These are phyloP conservation scores for Xylaria arbuscula DNA, from an alignment of 2,329 filamentous ascomycete species.

Conservation along the genomic window DNA sequence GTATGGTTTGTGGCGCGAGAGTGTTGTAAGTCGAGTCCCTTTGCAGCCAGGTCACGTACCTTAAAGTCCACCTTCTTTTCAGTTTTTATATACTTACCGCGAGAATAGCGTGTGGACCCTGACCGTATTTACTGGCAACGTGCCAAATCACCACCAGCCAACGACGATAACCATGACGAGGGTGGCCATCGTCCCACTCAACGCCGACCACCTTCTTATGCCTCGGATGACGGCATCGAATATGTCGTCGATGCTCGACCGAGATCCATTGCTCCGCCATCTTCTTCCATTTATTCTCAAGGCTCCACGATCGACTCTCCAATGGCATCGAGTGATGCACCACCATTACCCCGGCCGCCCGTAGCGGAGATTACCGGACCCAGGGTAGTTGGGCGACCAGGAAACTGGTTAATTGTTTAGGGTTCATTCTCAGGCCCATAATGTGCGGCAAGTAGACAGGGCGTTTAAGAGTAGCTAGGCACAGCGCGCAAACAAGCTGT, in stretches of 20 bases:
- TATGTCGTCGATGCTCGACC: slow-evolving; percentile 77
- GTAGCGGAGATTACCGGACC: slow-evolving; percentile 51
- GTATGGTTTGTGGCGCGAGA: slow-evolving; percentile 86
- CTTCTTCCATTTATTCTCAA: slow-evolving; percentile 34
- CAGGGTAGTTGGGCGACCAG: slow-evolving; percentile 13
- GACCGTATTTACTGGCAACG: slow-evolving; percentile 85
- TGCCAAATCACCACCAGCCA: slow-evolving; percentile 55
- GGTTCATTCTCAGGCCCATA: neutral
- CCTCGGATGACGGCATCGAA: slow-evolving; percentile 77
- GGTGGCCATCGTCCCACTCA: slow-evolving; percentile 42
- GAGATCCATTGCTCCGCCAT: slow-evolving; percentile 62
- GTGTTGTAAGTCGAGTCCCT: slow-evolving; percentile 74
- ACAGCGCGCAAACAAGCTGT: neutral
- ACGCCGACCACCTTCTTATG: slow-evolving; percentile 77
- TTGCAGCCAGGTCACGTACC: neutral
- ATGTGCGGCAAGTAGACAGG: neutral
- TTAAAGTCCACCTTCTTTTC: neutral
- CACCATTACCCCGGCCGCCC: slow-evolving; percentile 61
- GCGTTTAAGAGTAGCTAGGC: neutral
- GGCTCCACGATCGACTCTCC: slow-evolving; percentile 53
- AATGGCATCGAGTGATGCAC: slow-evolving; percentile 59
- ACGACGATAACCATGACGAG: slow-evolving; percentile 8
- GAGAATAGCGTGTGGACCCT: slow-evolving; percentile 76
- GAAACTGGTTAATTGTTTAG: slow-evolving; percentile 9
- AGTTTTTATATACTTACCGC: slow-evolving; percentile 25